Percentiles rank a stretch among this genome's conserved stretches.
phyloP scores from a whole-genome alignment of 495 filamentous ascomycete species.

The Aspergillus baeticus region DNA sequence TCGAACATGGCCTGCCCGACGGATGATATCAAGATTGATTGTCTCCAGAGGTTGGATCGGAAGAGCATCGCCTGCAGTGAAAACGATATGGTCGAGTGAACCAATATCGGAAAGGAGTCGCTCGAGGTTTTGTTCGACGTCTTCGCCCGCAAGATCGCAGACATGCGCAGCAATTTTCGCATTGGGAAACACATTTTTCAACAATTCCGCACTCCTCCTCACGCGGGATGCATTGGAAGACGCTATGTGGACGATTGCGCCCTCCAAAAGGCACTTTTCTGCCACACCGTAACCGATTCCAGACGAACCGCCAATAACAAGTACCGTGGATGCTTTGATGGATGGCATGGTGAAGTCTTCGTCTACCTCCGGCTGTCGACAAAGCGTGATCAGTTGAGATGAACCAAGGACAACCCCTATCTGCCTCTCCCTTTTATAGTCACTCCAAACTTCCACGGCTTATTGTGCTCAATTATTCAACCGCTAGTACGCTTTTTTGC shows the following conservation, averaged over 20 bases:
- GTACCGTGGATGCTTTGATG: slow-evolving; percentile 26
- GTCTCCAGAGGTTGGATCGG: slow-evolving; percentile 31
- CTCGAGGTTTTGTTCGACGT: slow-evolving; percentile 45
- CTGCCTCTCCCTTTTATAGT: too few relatives aligned
- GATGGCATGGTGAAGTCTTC: background rate
- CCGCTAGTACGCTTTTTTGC: too few relatives aligned
- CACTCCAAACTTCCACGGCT: too few relatives aligned
- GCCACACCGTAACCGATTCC: slow-evolving; percentile 58
- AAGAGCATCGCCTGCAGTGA: slow-evolving; percentile 54
- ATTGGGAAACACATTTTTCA: slow-evolving; percentile 35
- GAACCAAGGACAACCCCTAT: too few relatives aligned
- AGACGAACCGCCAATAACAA: slow-evolving; percentile 53
- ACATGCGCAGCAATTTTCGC: slow-evolving; percentile 36
- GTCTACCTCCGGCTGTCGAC: too few relatives aligned
- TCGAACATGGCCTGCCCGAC: slow-evolving; percentile 47
- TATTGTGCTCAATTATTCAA: too few relatives aligned
- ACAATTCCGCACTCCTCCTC: slow-evolving; percentile 35
- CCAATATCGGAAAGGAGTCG: slow-evolving; percentile 42
- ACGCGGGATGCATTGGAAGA: slow-evolving; percentile 50
- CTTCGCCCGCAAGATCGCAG: slow-evolving; percentile 47
- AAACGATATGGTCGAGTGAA: slow-evolving; percentile 59
- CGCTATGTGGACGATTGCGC: slow-evolving; percentile 52
- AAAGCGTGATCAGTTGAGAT: too few relatives aligned
- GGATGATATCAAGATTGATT: slow-evolving; percentile 40
- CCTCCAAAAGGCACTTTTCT: slow-evolving; percentile 49